These are phyloP conservation scores for Psilocybe azurescens DNA, from an alignment of 768 basidiomycete genomes.

Conservation along the genomic window DNA sequence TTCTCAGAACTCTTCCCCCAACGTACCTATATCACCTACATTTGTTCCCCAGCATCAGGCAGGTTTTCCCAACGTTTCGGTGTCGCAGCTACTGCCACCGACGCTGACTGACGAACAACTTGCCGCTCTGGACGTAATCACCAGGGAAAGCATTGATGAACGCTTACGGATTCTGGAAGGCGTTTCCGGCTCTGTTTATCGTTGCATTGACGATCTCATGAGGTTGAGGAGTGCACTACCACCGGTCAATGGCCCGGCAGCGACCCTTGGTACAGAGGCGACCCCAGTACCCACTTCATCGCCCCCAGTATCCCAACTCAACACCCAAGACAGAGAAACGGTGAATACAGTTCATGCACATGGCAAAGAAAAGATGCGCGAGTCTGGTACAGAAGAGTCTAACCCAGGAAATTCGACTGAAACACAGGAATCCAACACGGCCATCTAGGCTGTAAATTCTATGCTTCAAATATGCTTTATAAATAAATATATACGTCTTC, in stretches of 20 bases:
- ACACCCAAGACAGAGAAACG: background rate
- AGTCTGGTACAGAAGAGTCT: conserved; percentile 8
- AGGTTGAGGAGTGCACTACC: conserved; percentile 77
- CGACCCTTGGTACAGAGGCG: background rate
- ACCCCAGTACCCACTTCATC: background rate
- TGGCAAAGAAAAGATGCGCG: conserved; percentile 24
- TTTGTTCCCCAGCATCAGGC: background rate
- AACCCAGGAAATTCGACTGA: background rate
- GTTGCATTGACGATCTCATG: conserved; percentile 81
- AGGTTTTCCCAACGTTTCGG: conserved; percentile 7
- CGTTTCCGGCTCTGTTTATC: conserved; percentile 74
- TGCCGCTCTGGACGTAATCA: conserved; percentile 64
- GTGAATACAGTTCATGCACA: background rate
- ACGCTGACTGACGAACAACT: conserved; percentile 67
- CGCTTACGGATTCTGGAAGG: conserved; percentile 79
- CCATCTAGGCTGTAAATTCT: background rate
- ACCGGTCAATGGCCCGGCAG: conserved; percentile 22
- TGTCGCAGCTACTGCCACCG: conserved; percentile 41
- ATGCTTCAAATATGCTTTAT: background rate
- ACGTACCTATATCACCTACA: background rate
- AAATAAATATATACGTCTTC: conserved; percentile 2
- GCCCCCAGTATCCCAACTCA: background rate
- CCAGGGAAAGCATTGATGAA: conserved; percentile 85
- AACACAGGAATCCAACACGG: background rate
- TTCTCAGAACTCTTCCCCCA: background rate